Base-by-base conservation (phyloP, 345 rosid genomes). In the Physaria fendleri region DNA sequence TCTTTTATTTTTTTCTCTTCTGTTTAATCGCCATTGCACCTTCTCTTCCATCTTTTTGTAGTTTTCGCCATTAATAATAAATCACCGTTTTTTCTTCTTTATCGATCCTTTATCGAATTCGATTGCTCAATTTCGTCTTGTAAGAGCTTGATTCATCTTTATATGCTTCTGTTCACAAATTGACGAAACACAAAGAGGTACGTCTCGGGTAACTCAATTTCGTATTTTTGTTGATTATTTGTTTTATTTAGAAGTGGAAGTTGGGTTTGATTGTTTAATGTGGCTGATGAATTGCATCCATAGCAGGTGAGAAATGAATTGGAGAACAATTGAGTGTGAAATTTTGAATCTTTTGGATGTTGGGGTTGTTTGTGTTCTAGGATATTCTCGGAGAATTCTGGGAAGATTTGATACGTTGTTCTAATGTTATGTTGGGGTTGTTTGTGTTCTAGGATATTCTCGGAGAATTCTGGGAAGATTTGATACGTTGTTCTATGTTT, bases 241-340 rank as follows among this genome's bases (percentile, higher is more conserved):
- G n/a, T n/a, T n/a, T n/a, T n/a, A n/a, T n/a, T n/a, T n/a, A 11
- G 15, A 24, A 43, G 21, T 38, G 27, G 8, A 45, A 16, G 8
- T 43, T 7, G 18, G 7, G 37, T 51, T 46, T 23, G 37, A 25
- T 52, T 58, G 25, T 30, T 59, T 40, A 48, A 16, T 66, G 59
- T 46, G n/a, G n/a, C n/a, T n/a, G n/a, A n/a, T 40, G 50, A 53
- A 63, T 63, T 33, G 57, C 16, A 21, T 56, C 24, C 24, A 59
- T 48, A 24, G 51, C 80, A 71, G 75, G 77, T 67, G 66, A 72
- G 44, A n/a, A n/a, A 72, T 35, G 69, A 62, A 58, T 72, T 63
- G 52, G 47, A 45, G 24, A 20, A 23, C 64, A 14, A 71, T 37
- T 32, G 47, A 56, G 51, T 41, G 24, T 42, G 50, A 41, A 58